Evolutionary conservation across 225 moss, liverwort and hornwort species (phyloP), one percentile per base, ranked within the genome.

Genomic region (Straminergon stramineum): DNA sequence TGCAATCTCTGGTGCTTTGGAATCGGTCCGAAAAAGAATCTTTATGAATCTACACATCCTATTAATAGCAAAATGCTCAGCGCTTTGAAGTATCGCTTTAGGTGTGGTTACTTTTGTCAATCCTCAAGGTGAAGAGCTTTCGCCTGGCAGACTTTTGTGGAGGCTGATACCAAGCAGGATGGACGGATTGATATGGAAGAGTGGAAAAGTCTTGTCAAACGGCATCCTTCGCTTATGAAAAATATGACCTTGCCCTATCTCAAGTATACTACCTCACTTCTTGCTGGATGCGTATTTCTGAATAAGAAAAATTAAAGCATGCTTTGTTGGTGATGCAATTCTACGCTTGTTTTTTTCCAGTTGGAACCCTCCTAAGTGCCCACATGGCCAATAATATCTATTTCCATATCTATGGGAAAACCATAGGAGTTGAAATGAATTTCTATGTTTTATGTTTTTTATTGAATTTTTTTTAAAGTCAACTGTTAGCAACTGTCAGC

Each of bases 211-310:
- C 94, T 98, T 56, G 97, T 98, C 11, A 41, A 55, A 67, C 92
- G 89, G 26, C 94, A 96, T 76, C 96, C 96, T 51, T 89, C 94
- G 55, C 94, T 98, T 77, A 94, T 98, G 96, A 96, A 95, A 92
- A 98, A 98, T 43, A 96, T 98, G 97, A 98, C 96, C 69, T 93
- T 98, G 69, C 97, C 96, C 73, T 98, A 98, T 90, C 94, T 98
- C 82, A 96, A 93, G 97, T 96, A 96, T 39, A 32, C n/a, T 62
- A 34, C 76, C 65, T 70, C 45, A 60, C 63, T 61, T 61, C 35
- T 79, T 82, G n/a, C 58, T 64, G 52, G 27, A 79, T 58, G 15
- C 61, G 57, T 34, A 52, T 86, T 90, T 24, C 62, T 82, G 56
- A 64, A 68, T 34, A 32, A 67, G 18, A 55, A 56, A 68, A 83